These are phyloP conservation scores for Aegilops longissima DNA, from an alignment of 176 grass and related monocot species.

Conservation along the genomic window DNA sequence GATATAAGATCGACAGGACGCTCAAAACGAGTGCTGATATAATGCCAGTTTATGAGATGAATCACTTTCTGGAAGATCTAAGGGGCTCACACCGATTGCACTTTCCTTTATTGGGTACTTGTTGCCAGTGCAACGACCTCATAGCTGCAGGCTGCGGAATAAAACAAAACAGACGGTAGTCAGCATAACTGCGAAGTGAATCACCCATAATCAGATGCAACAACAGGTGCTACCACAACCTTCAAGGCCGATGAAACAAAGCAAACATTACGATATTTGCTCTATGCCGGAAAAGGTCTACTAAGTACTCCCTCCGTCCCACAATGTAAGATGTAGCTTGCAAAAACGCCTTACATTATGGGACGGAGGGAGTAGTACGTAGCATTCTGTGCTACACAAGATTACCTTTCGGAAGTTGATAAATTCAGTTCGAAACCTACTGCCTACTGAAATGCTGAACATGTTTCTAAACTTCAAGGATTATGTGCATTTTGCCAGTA, in stretches of 20 bases:
- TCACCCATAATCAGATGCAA: neutral
- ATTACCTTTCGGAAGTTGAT: neutral
- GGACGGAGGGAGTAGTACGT: no score
- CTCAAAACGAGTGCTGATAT: neutral
- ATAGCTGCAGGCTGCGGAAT: conserved; percentile 37
- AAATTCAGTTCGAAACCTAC: neutral
- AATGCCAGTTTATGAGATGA: conserved; percentile 29
- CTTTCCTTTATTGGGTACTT: conserved; percentile 26
- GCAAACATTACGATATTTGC: neutral
- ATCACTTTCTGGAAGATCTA: neutral
- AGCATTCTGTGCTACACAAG: neutral
- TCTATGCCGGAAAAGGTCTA: neutral
- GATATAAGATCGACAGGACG: neutral
- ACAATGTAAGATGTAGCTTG: no score
- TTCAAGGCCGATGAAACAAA: neutral
- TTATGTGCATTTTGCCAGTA: neutral
- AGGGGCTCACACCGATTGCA: neutral
- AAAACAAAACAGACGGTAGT: neutral
- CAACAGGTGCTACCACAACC: neutral
- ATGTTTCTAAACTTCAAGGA: neutral
- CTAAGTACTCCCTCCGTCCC: neutral
- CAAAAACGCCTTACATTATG: no score
- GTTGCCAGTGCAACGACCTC: conserved; percentile 15
- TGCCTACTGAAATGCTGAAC: neutral
- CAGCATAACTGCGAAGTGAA: neutral